Base-by-base conservation (phyloP, 2,329 filamentous ascomycete species). In the Fusarium pininemorale region DNA sequence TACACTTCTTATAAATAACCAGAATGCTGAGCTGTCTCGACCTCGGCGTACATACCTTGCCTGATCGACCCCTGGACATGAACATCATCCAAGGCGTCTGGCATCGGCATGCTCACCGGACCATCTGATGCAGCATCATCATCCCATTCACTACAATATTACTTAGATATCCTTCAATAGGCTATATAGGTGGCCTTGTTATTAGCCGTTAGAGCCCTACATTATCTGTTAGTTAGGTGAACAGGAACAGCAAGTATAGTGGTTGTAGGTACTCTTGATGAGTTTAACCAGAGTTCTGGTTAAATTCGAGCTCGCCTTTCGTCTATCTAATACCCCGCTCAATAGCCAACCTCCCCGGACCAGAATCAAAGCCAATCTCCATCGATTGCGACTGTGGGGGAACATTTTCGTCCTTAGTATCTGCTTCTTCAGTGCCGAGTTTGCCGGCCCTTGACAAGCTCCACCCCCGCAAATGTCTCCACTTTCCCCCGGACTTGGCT, bases 261-360 rank as follows among this genome's bases (percentile, higher is more conserved):
- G 24, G 13, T 22, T 37, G 32, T 35, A 35, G 14, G 30, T 22
- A 26, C n/a, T 53, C 32, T 7, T 38, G 18, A 26, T 22, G 10
- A 53, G n/a, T 38, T 53, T 53, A 53, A 16, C 50, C 50, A 53
- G 32, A 37, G 32, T 53, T 53, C n/a, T 53, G 50, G 50, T 22
- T 53, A 53, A 37, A 53, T 37, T 12, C 18, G 11, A 26, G 18
- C 9, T 38, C 24, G 18, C 3, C 9, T 22, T 38, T 53, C 32
- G 50, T 37, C 30, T 38, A 53, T 53, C 50, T 26, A 10, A 38
- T 24, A 53, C 50, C 50, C 50, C 50, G 50, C 50, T 16, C 50
- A 4, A 38, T 53, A 4, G 6, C 0, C n/a, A 38, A 16, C 3
- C 2, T 26, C 18, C n/a, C 24, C 16, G 11, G 32, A 38, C 32